Evolutionary conservation across 179 eudicot genomes (phyloP).

Genomic region (Drosera spatulata): DNA sequence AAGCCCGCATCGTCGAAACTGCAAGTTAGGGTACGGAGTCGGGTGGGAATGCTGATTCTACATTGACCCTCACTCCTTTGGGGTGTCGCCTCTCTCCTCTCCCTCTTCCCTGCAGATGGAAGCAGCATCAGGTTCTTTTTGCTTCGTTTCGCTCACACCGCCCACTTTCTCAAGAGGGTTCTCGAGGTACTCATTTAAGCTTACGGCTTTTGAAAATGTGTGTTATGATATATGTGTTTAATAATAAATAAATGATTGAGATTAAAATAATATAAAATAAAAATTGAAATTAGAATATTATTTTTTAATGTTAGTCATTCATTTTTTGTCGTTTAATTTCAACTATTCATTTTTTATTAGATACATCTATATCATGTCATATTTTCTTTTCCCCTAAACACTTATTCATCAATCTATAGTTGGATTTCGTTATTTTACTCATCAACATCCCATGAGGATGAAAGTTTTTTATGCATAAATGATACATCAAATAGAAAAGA

Average conservation of each 20-base stretch:
- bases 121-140: conserved; percentile 22
- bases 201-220: not conserved
- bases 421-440: too few species aligned
- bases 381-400: not conserved
- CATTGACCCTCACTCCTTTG: conserved; percentile 42
- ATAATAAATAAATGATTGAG: too few species aligned
- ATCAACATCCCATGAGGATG: too few species aligned
- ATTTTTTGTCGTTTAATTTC: too few species aligned
- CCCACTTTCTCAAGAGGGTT: conserved; percentile 59
- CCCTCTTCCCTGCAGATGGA: conserved; percentile 15
- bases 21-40: conserved; percentile 11
- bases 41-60: conserved; percentile 30
- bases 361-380: too few species aligned
- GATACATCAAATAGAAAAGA: too few species aligned
- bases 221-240: not conserved
- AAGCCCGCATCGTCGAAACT: not conserved
- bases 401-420: too few species aligned
- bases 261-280: not conserved
- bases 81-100: conserved; percentile 20
- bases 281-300: not conserved
- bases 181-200: conserved; percentile 31
- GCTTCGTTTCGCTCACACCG: conserved; percentile 26
- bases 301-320: not conserved
- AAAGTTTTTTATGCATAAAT: too few species aligned
- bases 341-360: too few species aligned